Base-by-base conservation (phyloP, 2,329 filamentous ascomycete genomes). In the Alternaria burnsii region DNA sequence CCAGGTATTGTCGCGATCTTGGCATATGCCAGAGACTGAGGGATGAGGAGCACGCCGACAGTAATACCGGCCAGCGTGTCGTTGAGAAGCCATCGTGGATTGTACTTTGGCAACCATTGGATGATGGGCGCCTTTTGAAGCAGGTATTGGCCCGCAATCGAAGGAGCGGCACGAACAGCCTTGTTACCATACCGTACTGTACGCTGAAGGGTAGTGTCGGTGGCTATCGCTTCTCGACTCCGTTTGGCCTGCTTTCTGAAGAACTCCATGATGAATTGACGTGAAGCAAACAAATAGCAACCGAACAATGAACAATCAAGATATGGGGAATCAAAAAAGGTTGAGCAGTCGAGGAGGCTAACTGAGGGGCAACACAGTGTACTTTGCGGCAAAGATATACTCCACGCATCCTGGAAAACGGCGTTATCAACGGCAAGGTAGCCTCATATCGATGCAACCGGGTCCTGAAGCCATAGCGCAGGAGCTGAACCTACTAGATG, bases 11-110 rank as follows among this genome's bases (percentile, higher is more conserved):
- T 81, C 92, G 95, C 14, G 97, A 87, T 68, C 88, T 97, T 78
- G 94, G 94, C 93, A 79, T 98, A 98, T 0, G 94, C 94, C 91
- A 98, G 97, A 65, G 92, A 90, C 76, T 98, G 94, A 6, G 94
- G 94, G 10, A 98, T 92, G 34, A 97, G 92, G 34, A 93, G 89
- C 43, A 89, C 85, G 42, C 90, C 91, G 47, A 91, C 87, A 3
- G 89, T 91, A 68, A 91, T 79, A 18, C 88, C 88, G 11, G 86
- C 87, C 65, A 90, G 85, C 11, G 85, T 74, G 70, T 91, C 88
- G 69, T 87, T 86, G 18, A 87, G 59, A 2, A 90, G 71, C 88
- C 87, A 91, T 81, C 82, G 78, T 5, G 81, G 83, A 18, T 87
- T 82, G 73, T 90, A 90, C 46, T 81, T 81, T 11, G 88, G 87